Percentiles rank a stretch among this genome's conserved stretches.
These are phyloP conservation scores for Sporisorium sorghi DNA, from an alignment of 1,284 basidiomycete genomes.

Conservation along the genomic window DNA sequence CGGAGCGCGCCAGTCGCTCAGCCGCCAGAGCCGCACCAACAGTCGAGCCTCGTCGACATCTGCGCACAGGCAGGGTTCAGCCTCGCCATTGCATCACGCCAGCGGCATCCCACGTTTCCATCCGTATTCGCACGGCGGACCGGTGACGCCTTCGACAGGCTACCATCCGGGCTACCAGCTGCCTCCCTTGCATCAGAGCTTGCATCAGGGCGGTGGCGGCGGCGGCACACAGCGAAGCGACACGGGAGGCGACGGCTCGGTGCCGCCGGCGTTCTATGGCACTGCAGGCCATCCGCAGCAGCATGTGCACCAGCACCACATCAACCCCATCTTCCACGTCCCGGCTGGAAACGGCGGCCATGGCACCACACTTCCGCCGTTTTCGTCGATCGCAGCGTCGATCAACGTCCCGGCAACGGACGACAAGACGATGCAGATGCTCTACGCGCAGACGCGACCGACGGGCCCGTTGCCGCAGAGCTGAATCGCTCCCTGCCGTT, in stretches of 20 bases:
- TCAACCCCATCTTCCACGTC: slow-evolving; percentile 58
- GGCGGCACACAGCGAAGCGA: slow-evolving; percentile 11
- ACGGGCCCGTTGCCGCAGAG: slow-evolving; percentile 30
- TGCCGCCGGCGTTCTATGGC: slow-evolving; percentile 14
- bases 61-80: slow-evolving; percentile 59
- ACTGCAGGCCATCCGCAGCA: slow-evolving; percentile 20
- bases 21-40: slow-evolving; percentile 55
- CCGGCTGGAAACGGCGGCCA: slow-evolving; percentile 25
- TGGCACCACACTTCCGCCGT: slow-evolving; percentile 53
- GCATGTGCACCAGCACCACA: slow-evolving; percentile 35
- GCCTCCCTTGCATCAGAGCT: slow-evolving; percentile 47
- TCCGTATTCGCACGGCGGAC: slow-evolving; percentile 58
- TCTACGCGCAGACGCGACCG: slow-evolving; percentile 36
- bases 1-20: slow-evolving; percentile 51
- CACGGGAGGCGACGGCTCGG: slow-evolving; percentile 19
- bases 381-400: slow-evolving; percentile 56
- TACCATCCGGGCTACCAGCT: slow-evolving; percentile 47
- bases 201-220: slow-evolving; percentile 26
- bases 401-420: slow-evolving; percentile 36
- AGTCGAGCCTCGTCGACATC: slow-evolving; percentile 62
- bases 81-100: slow-evolving; percentile 62
- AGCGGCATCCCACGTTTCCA: slow-evolving; percentile 62
- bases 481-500: too few relatives aligned
- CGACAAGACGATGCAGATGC: slow-evolving; percentile 38
- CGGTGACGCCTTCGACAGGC: slow-evolving; percentile 30